Evolutionary conservation across 352 stramenopile genomes (phyloP), one percentile per base, ranked within the genome.

Genomic region (Phytophthora pinifolia): DNA sequence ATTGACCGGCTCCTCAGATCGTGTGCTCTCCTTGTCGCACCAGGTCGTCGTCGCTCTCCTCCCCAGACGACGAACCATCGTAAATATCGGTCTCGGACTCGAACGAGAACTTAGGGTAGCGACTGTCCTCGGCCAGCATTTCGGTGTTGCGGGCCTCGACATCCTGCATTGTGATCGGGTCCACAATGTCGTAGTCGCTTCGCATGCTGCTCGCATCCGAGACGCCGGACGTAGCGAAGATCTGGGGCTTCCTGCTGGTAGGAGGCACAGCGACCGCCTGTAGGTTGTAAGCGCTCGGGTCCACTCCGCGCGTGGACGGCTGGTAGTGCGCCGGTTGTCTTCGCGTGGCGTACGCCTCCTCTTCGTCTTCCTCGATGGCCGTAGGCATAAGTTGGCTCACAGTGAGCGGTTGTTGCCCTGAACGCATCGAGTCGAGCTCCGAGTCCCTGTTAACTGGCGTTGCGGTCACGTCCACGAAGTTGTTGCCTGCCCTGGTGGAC

Each of bases 171-270:
- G 70, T 81, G 20, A 65, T 67, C 1, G 76, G 75, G 51, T 83
- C 76, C 0, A 92, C 79, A 29, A 92, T 92, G 42, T 92, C 81
- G 42, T 83, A 92, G 54, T 91, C 78, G 50, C 85, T 80, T 4
- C 54, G 46, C 49, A 64, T 79, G 54, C 71, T 70, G 46, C 71
- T 69, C 44, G 71, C 56, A 36, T 56, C 53, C 43, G 74, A 67
- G 31, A 70, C 34, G 46, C 51, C 45, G 17, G 54, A 74, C 5
- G 33, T 39, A 3, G 31, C 59, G 29, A 67, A 63, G 12, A 55
- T 48, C n/a, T 59, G 60, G 0, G 42, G 46, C 9, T 52, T 49
- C 17, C 35, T 55, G 12, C 14, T 59, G 18, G 32, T 56, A 9
- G 22, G 42, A 13, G 60, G 36, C 0, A 60, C 46, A 33, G 42